Evolutionary conservation across 1,139 yeast species (phyloP).

Genomic region (Yamadazyma songkhlaensis): DNA sequence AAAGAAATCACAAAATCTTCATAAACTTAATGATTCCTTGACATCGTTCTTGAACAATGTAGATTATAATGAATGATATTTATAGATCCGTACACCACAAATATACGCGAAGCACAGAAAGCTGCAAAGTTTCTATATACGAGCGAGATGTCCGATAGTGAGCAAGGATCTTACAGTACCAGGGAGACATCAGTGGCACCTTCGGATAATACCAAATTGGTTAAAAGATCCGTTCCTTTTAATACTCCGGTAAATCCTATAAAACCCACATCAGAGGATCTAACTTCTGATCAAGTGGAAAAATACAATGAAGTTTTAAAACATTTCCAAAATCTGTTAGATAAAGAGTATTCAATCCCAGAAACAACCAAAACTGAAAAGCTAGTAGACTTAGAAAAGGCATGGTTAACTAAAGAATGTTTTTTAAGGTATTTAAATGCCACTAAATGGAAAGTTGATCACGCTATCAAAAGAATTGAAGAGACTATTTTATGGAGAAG

Average conservation of each 20-base stretch:
- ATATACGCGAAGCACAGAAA: not conserved
- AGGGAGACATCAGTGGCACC: constrained; percentile 9
- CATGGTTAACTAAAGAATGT: constrained; percentile 92
- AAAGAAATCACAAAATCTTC: constrained; percentile 18
- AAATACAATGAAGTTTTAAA: constrained; percentile 25
- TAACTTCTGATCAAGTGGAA: constrained; percentile 26
- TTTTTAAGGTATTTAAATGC: constrained; percentile 84
- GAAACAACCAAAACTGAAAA: constrained; percentile 16
- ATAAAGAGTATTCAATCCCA: constrained; percentile 19
- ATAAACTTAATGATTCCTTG: constrained; percentile 24
- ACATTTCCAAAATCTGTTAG: constrained; percentile 22
- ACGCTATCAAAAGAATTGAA: constrained; percentile 70
- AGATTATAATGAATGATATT: not conserved
- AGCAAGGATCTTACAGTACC: constrained; percentile 10
- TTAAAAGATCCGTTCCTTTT: constrained; percentile 40
- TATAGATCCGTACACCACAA: not conserved
- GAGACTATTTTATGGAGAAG: constrained; percentile 88
- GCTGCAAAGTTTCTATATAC: constrained; percentile 7
- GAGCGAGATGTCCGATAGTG: constrained; percentile 4
- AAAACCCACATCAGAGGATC: constrained; percentile 26
- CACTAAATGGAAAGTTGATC: constrained; percentile 77
- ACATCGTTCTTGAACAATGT: constrained; percentile 22
- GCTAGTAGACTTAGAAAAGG: constrained; percentile 56
- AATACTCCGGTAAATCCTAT: constrained; percentile 39
- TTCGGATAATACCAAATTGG: constrained; percentile 13